phyloP scores from a whole-genome alignment of 345 rosid species.

The Salix suchowensis region DNA sequence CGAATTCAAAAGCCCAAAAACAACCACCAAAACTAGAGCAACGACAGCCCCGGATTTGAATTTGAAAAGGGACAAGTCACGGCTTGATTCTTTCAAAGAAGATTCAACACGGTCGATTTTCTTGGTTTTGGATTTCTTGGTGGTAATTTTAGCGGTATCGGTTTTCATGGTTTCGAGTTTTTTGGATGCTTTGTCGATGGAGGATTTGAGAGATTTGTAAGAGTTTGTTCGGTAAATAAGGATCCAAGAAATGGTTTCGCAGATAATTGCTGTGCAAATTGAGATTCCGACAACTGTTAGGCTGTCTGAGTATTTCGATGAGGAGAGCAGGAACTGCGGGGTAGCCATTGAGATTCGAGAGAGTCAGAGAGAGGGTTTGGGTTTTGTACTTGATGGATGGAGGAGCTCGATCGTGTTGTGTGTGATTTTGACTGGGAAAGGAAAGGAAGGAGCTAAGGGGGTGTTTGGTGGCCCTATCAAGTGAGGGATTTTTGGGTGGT shows the following conservation, averaged over 20 bases:
- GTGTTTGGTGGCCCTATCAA: too few relatives aligned
- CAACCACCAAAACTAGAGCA: constrained; percentile 83
- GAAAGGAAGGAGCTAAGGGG: background rate
- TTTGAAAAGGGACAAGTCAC: constrained; percentile 95
- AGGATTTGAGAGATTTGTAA: constrained; percentile 84
- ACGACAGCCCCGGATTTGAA: constrained; percentile 99
- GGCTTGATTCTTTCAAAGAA: constrained; percentile 84
- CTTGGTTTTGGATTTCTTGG: constrained; percentile 82
- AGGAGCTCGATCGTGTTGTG: too few relatives aligned
- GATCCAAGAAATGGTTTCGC: constrained; percentile 96
- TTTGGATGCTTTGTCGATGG: constrained; percentile 93
- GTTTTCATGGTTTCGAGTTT: constrained; percentile 92
- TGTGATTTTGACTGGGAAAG: background rate
- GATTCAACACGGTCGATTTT: constrained; percentile 95
- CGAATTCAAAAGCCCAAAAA: constrained; percentile 82
- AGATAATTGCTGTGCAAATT: constrained; percentile 81
- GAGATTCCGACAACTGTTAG: constrained; percentile 87
- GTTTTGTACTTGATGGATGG: too few relatives aligned
- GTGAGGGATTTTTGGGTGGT: too few relatives aligned
- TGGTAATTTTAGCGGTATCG: constrained; percentile 46
- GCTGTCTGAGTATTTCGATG: constrained; percentile 72
- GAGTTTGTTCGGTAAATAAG: constrained; percentile 93
- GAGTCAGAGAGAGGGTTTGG: too few relatives aligned
- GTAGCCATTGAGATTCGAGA: constrained; percentile 10
- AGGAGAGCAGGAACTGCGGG: constrained; percentile 16